A percentile compares a stretch with the other conserved stretches of the same genome.
Evolutionary conservation across 331 rosid genomes (phyloP).

Genomic region (Quercus lobata): DNA sequence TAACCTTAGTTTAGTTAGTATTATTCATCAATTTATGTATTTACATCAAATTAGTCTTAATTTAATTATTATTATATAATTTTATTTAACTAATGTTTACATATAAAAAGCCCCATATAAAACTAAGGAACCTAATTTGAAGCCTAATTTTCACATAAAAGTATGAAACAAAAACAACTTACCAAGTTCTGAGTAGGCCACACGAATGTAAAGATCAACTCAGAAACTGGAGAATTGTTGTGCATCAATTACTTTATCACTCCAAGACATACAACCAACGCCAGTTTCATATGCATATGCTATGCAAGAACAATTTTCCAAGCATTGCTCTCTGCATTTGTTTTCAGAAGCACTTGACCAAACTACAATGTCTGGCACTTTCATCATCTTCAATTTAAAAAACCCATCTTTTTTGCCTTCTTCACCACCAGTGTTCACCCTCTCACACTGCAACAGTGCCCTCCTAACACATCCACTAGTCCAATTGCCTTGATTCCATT

Average conservation of each 20-base stretch:
- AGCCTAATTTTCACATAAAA: background rate
- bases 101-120: no score
- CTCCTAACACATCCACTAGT: constrained; percentile 41
- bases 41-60: no score
- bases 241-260: background rate
- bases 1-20: no score
- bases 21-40: no score
- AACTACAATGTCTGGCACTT: constrained; percentile 21
- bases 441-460: constrained; percentile 20
- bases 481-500: constrained; percentile 36
- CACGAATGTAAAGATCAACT: constrained; percentile 14
- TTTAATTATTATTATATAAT: no score
- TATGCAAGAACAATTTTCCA: constrained; percentile 14
- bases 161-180: background rate
- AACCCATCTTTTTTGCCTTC: constrained; percentile 14
- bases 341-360: background rate
- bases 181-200: constrained; percentile 15
- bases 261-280: constrained; percentile 28
- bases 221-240: background rate
- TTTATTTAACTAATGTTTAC: no score
- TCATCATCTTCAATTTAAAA: constrained; percentile 9
- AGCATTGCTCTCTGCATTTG: constrained; percentile 8
- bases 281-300: constrained; percentile 13
- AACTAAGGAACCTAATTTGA: background rate
- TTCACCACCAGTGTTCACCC: background rate